Base-by-base conservation (phyloP, 1,284 basidiomycete genomes). In the Anthracocystis setariae region DNA sequence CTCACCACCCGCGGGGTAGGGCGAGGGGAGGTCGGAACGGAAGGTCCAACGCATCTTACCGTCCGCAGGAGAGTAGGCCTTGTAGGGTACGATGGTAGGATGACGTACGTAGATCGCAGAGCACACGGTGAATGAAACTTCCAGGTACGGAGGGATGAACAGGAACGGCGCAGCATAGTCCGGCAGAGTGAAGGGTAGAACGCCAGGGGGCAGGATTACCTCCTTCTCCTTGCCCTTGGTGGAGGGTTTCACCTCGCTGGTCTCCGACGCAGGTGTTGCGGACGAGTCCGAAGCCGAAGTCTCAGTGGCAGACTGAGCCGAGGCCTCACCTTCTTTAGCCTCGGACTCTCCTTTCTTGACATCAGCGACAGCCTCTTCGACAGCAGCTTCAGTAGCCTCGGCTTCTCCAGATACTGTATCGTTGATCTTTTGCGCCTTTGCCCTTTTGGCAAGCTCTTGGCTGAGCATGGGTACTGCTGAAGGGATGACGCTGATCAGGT, bases 101-200 rank as follows among this genome's bases (percentile, higher is more conserved):
- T 98, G 93, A 45, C 95, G 92, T 32, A 98, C 88, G 83, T 97
- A 98, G 60, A 98, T 87, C 18, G 90, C 90, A 5, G 94, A 94
- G 84, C 96, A 98, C 10, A 94, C 94, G 47, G 88, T 84, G 86
- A 92, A 98, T 52, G 90, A 92, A 2, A 91, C 89, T 79, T 98
- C 93, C 57, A 98, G 89, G 84, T 97, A 98, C 0, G 94, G 91
- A 0, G 96, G 96, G 72, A 98, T 88, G 86, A 98, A 98, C 48
- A 98, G 87, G 87, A 91, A 92, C 0, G 96, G 93, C 0, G 92
- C 88, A 9, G 94, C 92, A 78, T 90, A 97, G 32, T 88, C 86
- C 0, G 96, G 96, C 12, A 97, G 89, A 76, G 88, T 85, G 87
- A 98, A 98, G 8, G 76, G 79, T 8, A 78, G 74, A 52, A 79